Base-by-base conservation (phyloP, 148 eudicot genomes). In the Heliosperma pusillum region DNA sequence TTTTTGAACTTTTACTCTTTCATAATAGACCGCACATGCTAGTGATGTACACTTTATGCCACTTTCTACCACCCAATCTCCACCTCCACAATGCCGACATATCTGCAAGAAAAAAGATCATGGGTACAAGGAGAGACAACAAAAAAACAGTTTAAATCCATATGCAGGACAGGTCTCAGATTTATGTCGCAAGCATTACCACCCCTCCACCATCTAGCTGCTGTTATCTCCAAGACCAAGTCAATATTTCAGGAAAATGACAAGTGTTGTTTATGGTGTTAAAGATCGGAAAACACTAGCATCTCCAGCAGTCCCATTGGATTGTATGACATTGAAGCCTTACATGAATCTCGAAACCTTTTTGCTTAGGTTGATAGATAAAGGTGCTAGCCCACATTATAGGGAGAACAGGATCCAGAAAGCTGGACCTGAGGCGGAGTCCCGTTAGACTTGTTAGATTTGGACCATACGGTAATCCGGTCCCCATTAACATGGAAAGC, bases 51-150 rank as follows among this genome's bases (percentile, higher is more conserved):
- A 95, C 80, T 87, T 89, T 76, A 95, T 87, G n/a, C 97, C 91
- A 71, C 91, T 90, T 77, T 95, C 97, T 53, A 89, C 55, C 47
- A 86, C 42, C 96, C 96, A 88, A 77, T 95, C 97, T 12, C 93
- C 97, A 73, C 98, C 98, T 73, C 97, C 97, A 87, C 98, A 95
- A 64, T 90, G 92, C 73, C 93, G 83, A 73, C 98, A 95, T 69
- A 92, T 92, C 98, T 95, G 86, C 77, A 80, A 77, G 24, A 62
- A 67, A 57, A 16, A 50, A 1, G 8, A 36, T 36, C 42, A 36
- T 36, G 2, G 0, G 42, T 36, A 36, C 0, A 36, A 36, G 9
- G 42, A 10, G 10, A 0, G 42, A 6, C 42, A 36, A 36, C 1
- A 36, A 10, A 36, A 36, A 3, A 36, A 10, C 42, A 36, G 3